Base-by-base conservation (phyloP, 306 rosid genomes). In the Cucumis melo region DNA sequence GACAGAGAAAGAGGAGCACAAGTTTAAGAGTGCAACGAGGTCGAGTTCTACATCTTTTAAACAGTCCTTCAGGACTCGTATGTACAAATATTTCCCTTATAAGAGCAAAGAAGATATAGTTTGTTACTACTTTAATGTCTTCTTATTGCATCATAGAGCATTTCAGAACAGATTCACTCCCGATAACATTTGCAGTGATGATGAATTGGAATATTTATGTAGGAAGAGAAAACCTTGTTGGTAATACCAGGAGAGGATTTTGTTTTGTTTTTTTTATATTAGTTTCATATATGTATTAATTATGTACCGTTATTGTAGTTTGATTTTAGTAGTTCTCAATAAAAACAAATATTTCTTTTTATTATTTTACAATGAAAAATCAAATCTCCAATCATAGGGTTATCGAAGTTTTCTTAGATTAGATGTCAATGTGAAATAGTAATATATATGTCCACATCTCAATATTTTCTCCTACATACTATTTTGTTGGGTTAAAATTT, bases 81-180 rank as follows among this genome's bases (percentile, higher is more conserved):
- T 86, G 50, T 82, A 73, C 8, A 66, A 39, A 78, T 11, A 81
- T 23, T 91, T 91, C 83, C 88, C 90, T 46, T 73, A 27, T 13
- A 91, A 89, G 88, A 91, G 82, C 83, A 83, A 92, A 79, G 91
- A 17, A 77, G 83, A 88, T 68, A 82, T 94, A 61, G 86, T 94
- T 60, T 87, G 93, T 90, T 94, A 91, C 89, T 94, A 91, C 86
- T 91, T 83, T 77, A 94, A 94, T 55, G 97, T 94, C 81, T 91
- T 75, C 75, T 84, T 90, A 64, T 81, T 90, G 89, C 91, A 80
- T 19, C 96, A 90, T 50, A 86, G 89, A 88, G 92, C 83, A 77
- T 67, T 86, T 75, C 98, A 94, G 79, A 94, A 86, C 78, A 84
- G 97, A 84, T 85, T 82, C 73, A 84, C 93, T 75, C 96, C 92